Evolutionary conservation across 2,329 filamentous ascomycete genomes (phyloP), one percentile per base, ranked within the genome.

Genomic region (Pseudogymnoascus sp.): DNA sequence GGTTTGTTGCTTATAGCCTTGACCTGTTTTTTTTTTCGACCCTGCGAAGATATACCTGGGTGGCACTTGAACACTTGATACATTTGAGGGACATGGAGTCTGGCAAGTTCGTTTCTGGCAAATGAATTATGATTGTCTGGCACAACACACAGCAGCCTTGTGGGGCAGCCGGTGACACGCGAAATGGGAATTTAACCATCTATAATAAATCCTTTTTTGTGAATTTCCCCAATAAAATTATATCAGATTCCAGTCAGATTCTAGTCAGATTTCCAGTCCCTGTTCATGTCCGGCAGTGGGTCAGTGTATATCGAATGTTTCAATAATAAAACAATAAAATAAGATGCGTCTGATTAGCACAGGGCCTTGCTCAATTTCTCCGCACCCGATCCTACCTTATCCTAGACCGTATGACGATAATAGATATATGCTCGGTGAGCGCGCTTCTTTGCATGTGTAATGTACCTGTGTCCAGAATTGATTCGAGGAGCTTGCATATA

Each of bases 401-500:
- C 50, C 50, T 6, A 56, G 28, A 34, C 23, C 34, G 50, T 56
- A 56, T 56, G 50, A 56, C 50, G 28, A 56, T 56, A 56, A 56
- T 56, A 11, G 50, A 56, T 56, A 56, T 56, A 31, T 56, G 50
- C 50, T 56, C 50, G 50, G 50, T 36, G 50, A 34, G 50, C 50
- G 50, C 50, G 50, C 50, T 56, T 56, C 28, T 56, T 56, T 56
- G 50, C 50, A 56, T 56, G 50, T 56, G 50, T 56, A 34, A 56
- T 56, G 50, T 56, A 56, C 50, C 50, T 56, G 50, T 56, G 50
- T 56, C 50, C 28, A 92, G 72, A 81, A 81, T 28, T 80, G 84
- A 37, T 75, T 88, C 4, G 82, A 84, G 21, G 84, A 87, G 68
- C 75, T 86, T 1, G 84, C 87, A 70, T 84, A 80, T 69, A 87